phyloP scores from a whole-genome alignment of 73 alveolate genomes.

The Paramecium bursaria region DNA sequence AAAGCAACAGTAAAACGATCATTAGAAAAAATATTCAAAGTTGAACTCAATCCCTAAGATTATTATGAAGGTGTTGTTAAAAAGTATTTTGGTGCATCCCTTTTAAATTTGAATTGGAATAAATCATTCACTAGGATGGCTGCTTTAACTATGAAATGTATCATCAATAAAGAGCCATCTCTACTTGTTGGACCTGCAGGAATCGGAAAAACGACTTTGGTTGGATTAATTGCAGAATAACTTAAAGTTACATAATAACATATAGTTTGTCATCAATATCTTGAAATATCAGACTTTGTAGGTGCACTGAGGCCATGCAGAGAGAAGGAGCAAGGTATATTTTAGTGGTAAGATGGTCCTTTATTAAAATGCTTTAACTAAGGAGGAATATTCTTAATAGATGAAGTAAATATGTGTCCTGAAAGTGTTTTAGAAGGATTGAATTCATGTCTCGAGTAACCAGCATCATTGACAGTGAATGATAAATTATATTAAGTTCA shows the following conservation, averaged over 20 bases:
- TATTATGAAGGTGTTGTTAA: slow-evolving; percentile 82
- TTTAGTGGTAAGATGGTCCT: slow-evolving; percentile 99
- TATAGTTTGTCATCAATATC: slow-evolving; percentile 98
- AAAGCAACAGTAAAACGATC: slow-evolving; percentile 86
- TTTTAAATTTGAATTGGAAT: slow-evolving; percentile 75
- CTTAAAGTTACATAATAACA: slow-evolving; percentile 80
- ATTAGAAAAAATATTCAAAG: slow-evolving; percentile 85
- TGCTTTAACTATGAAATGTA: slow-evolving; percentile 94
- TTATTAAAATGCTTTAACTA: slow-evolving; percentile 94
- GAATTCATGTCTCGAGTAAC: slow-evolving; percentile 90
- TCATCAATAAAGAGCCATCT: slow-evolving; percentile 97
- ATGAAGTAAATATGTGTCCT: slow-evolving; percentile 99
- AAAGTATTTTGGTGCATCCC: slow-evolving; percentile 44
- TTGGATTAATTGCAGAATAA: slow-evolving; percentile 81
- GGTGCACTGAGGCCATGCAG: slow-evolving; percentile 90
- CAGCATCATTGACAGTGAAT: slow-evolving; percentile 80
- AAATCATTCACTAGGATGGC: slow-evolving; percentile 91
- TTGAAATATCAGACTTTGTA: slow-evolving; percentile 98
- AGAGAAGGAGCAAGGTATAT: slow-evolving; percentile 71
- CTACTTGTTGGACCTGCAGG: slow-evolving; percentile 99
- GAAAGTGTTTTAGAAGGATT: slow-evolving; percentile 99
- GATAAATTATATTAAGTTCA: slow-evolving; percentile 79
- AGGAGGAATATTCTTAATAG: slow-evolving; percentile 97
- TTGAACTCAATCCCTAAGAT: slow-evolving; percentile 78
- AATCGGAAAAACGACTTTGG: slow-evolving; percentile 97